Evolutionary conservation across 208 protist species (phyloP).

Genomic region (Trypanosoma avium): DNA sequence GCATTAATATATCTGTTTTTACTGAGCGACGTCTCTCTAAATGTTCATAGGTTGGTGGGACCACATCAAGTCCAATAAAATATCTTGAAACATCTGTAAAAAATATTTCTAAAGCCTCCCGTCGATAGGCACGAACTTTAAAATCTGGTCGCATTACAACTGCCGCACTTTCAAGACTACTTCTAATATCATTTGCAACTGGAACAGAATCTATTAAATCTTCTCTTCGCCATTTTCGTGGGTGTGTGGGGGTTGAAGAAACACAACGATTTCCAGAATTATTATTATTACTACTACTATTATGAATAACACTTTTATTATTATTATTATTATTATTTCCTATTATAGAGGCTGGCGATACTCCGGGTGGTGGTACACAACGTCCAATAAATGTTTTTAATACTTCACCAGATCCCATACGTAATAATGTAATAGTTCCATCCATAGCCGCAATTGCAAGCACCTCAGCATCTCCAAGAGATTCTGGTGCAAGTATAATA

Average conservation of each 20-base stretch:
- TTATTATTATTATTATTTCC: no score
- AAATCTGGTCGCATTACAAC: constrained; percentile 65
- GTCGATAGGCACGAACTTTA: constrained; percentile 78
- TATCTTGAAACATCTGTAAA: constrained; percentile 72
- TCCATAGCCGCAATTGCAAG: constrained; percentile 70
- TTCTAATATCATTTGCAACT: constrained; percentile 3
- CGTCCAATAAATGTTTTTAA: constrained; percentile 76
- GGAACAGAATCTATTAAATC: constrained; percentile 4
- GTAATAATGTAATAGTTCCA: constrained; percentile 79
- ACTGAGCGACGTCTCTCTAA: constrained; percentile 46
- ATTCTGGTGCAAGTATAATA: constrained; percentile 43
- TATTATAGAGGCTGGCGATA: not conserved
- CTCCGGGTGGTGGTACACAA: constrained; percentile 27
- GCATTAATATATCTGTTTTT: constrained; percentile 58
- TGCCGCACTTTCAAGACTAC: not conserved
- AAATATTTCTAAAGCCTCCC: constrained; percentile 78
- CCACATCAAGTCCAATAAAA: constrained; percentile 72
- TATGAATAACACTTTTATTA: no score
- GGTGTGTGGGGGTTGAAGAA: constrained; percentile 17
- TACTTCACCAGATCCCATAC: constrained; percentile 62
- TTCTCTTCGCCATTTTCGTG: constrained; percentile 8
- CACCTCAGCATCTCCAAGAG: constrained; percentile 77
- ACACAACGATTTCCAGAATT: constrained; percentile 14
- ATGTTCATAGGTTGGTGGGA: constrained; percentile 84
- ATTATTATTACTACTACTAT: no score